A percentile compares a stretch with the other conserved stretches of the same genome.
phyloP scores from a whole-genome alignment of 2,329 filamentous ascomycete species.

The Metarhizium humberi region DNA sequence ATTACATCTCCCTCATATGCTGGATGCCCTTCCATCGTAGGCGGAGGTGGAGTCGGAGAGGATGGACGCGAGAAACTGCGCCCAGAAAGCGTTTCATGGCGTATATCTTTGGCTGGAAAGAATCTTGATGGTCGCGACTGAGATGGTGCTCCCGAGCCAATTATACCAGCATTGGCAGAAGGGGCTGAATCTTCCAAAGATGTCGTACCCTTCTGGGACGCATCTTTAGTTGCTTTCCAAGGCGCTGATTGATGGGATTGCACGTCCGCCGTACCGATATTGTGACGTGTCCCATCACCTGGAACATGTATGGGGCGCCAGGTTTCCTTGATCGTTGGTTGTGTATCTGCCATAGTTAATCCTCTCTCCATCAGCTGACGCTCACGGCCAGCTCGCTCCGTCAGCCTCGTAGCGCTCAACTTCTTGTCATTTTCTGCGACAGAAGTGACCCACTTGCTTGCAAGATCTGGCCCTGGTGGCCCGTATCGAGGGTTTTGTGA shows the following conservation, averaged over 20 bases:
- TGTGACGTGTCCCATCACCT: conserved; percentile 26
- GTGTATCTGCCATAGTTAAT: conserved; percentile 32
- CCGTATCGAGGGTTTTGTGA: conserved; percentile 21
- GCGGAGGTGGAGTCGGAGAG: conserved; percentile 64
- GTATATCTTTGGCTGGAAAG: conserved; percentile 47
- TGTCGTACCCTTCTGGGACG: conserved; percentile 8
- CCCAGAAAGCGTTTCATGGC: conserved; percentile 26
- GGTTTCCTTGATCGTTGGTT: conserved; percentile 41
- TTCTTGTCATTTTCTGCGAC: conserved; percentile 39
- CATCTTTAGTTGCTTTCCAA: conserved; percentile 23
- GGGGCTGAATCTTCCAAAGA: conserved; percentile 14
- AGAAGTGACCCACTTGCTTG: conserved; percentile 32
- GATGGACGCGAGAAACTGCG: conserved; percentile 33
- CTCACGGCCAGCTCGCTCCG: conserved; percentile 31
- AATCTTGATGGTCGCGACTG: conserved; percentile 48
- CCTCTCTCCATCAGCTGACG: conserved; percentile 35
- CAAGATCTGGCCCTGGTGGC: conserved; percentile 19
- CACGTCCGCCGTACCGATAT: conserved; percentile 14
- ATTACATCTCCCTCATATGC: conserved; percentile 58
- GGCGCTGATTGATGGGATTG: conserved; percentile 18
- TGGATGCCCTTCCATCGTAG: conserved; percentile 60
- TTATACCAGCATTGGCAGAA: conserved; percentile 16
- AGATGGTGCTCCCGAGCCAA: conserved; percentile 26
- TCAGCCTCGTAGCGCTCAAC: conserved; percentile 27
- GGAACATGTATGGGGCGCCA: conserved; percentile 38